Conservation (phyloP, 2,329 filamentous ascomycete genomes). For the Cordyceps tenuipes region DNA sequence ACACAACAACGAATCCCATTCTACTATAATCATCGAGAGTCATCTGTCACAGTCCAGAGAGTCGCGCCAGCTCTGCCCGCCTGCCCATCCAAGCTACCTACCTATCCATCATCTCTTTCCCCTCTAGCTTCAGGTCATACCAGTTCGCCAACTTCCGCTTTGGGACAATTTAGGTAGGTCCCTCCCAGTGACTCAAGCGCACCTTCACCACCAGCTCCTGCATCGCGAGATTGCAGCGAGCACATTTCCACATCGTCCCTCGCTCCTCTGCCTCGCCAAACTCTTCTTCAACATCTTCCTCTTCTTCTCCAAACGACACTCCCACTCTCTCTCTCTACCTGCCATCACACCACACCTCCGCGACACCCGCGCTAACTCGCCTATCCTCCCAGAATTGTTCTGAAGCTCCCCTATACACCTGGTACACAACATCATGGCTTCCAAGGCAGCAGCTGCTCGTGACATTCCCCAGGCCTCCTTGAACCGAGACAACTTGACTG, state of each 20-base stretch:
- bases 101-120: neutral
- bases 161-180: constrained; percentile 11
- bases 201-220: neutral
- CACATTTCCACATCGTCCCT: constrained; percentile 15
- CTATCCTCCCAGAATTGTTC: constrained; percentile 25
- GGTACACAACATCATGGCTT: constrained; percentile 50
- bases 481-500: constrained; percentile 63
- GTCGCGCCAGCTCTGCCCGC: constrained; percentile 45
- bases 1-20: constrained; percentile 41
- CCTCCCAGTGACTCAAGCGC: constrained; percentile 11
- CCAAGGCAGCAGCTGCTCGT: constrained; percentile 58
- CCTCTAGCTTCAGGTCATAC: constrained; percentile 1
- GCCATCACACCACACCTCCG: neutral
- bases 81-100: constrained; percentile 17
- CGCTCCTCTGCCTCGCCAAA: constrained; percentile 16
- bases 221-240: neutral
- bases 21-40: constrained; percentile 45
- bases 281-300: constrained; percentile 17
- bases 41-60: constrained; percentile 53
- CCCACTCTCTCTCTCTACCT: neutral
- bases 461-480: constrained; percentile 55
- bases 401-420: constrained; percentile 32
- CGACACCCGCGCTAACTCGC: neutral
- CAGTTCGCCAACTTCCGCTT: constrained; percentile 9
- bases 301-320: constrained; percentile 17